Evolutionary conservation across 2,329 filamentous ascomycete genomes (phyloP), one percentile per base, ranked within the genome.

Genomic region (Chalara sp.): DNA sequence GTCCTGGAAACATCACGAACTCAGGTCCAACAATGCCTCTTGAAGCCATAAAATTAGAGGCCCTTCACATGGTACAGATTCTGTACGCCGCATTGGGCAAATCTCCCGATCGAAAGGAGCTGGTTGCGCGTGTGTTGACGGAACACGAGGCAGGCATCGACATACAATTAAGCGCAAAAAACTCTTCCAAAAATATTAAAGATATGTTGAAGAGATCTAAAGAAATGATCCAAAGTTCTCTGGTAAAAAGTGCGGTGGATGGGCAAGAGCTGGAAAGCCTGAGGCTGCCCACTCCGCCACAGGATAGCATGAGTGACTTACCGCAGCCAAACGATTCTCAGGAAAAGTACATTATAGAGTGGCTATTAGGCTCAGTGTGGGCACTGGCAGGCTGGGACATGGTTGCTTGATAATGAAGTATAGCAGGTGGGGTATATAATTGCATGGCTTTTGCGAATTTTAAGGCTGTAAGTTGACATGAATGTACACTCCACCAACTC

Each of bases 41-140:
- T 12, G 7, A 44, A 31, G 31, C 42, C 6, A 32, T 37, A 13
- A 55, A 43, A 10, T 41, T 54, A 5, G 56, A 63, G 48, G 47
- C 53, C 32, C 51, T 53, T 13, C 60, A 62, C 46, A 45, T 63
- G 8, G 39, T 61, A n/a, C 55, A 56, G 33, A 56, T 64, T 28
- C 55, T 63, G 6, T 51, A 60, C 32, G 56, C 56, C 6, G 55
- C 57, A 7, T 32, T 62, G 6, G 60, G 61, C 29, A 55, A 56
- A 6, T n/a, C 39, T 28, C 32, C 48, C 3, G 13, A 33, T 11
- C 58, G 48, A 32, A 58, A 53, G 33, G 46, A 56, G 6, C 32
- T 58, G 37, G 43, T 61, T 7, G 41, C 52, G 7, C 35, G 52
- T 28, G 53, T 61, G n/a, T 48, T 62, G n/a, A 53, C 55, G 33